Conservation (phyloP, 257 asterid genomes). For the Nemophila menziesii region DNA sequence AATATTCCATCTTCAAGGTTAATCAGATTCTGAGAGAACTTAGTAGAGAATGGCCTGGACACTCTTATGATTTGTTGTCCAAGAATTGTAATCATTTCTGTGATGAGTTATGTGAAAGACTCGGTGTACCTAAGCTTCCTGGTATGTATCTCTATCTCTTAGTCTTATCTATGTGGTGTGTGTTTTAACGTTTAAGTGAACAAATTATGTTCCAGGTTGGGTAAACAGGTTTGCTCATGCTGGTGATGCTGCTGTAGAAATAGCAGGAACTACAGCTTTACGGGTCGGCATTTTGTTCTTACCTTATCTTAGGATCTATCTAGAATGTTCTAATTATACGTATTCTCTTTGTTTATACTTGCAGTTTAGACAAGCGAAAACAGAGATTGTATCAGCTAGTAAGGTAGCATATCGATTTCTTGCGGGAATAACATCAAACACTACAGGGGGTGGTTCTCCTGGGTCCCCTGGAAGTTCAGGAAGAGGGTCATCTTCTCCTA, state of each 20-base stretch:
- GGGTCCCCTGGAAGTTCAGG: constrained; percentile 42
- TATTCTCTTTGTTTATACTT: neutral
- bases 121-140: constrained; percentile 93
- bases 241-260: constrained; percentile 87
- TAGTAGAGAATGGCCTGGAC: constrained; percentile 98
- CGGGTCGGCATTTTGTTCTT: constrained; percentile 36
- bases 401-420: constrained; percentile 79
- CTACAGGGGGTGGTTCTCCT: constrained; percentile 29
- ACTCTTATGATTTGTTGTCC: constrained; percentile 67
- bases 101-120: constrained; percentile 78
- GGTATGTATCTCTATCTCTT: constrained; percentile 34
- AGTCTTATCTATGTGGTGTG: no score
- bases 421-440: constrained; percentile 67
- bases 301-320: neutral
- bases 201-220: constrained; percentile 54
- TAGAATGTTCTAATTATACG: neutral
- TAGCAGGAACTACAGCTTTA: constrained; percentile 83
- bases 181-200: neutral
- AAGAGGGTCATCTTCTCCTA: no score
- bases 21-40: constrained; percentile 92
- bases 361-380: constrained; percentile 93
- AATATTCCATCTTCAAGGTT: constrained; percentile 52
- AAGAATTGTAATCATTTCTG: constrained; percentile 98
- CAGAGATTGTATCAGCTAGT: constrained; percentile 81
- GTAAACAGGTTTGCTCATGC: constrained; percentile 94